Conservation (phyloP, 1,284 basidiomycete genomes). For the Earliella scabrosa region DNA sequence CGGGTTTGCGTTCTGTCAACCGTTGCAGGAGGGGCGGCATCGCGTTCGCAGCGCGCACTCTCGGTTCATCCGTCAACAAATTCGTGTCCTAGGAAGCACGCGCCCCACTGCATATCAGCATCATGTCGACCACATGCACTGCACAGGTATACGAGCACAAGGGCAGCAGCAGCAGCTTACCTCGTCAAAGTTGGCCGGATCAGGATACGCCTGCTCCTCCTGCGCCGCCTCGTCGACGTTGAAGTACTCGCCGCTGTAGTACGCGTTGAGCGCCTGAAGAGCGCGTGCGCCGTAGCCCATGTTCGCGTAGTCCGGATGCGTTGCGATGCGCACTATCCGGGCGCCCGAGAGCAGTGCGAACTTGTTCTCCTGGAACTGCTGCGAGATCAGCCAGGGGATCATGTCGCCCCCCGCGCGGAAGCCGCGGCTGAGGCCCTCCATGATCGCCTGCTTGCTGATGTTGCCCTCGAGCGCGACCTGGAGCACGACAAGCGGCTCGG, state of each 20-base stretch:
- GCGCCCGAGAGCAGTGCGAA: conserved; percentile 94
- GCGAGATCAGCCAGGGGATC: conserved; percentile 96
- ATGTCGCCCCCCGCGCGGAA: conserved; percentile 91
- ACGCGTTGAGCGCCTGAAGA: conserved; percentile 84
- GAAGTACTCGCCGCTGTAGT: conserved; percentile 93
- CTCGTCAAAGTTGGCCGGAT: conserved; percentile 61
- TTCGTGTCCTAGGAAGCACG: conserved; percentile 40
- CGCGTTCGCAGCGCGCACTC: conserved; percentile 72
- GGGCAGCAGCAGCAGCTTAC: conserved; percentile 42
- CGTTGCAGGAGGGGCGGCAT: conserved; percentile 96
- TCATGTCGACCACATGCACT: too few species aligned
- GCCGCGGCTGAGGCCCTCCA: conserved; percentile 85
- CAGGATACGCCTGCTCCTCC: conserved; percentile 64
- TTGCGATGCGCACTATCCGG: conserved; percentile 92
- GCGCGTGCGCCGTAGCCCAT: conserved; percentile 99
- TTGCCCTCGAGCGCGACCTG: conserved; percentile 97
- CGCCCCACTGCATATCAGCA: background rate
- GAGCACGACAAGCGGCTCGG: conserved; percentile 93
- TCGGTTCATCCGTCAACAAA: conserved; percentile 77
- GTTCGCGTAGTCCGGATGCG: conserved; percentile 94
- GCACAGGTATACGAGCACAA: too few species aligned
- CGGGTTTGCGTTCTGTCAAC: conserved; percentile 89
- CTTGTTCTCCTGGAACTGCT: conserved; percentile 96
- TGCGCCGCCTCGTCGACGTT: conserved; percentile 78
- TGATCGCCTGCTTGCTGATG: conserved; percentile 85